These are phyloP conservation scores for Hericium coralloides DNA, from an alignment of 768 basidiomycete species.

Conservation along the genomic window DNA sequence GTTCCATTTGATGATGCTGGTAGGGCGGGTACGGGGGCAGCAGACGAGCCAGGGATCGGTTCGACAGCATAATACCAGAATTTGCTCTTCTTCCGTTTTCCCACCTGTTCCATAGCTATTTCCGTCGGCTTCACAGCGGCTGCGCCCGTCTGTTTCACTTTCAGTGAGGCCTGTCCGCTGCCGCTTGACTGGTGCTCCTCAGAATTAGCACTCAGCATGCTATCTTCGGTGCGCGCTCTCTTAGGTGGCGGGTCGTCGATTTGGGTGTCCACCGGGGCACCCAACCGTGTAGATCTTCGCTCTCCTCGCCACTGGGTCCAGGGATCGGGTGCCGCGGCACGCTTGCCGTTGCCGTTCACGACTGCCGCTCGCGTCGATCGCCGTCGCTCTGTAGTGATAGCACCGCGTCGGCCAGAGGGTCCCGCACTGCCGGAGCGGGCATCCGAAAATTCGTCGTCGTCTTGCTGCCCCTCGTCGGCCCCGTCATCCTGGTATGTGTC, in stretches of 20 bases:
- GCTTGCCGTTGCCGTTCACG: constrained; percentile 39
- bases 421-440: constrained; percentile 16
- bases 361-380: constrained; percentile 33
- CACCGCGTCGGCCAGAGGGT: constrained; percentile 8
- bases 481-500: constrained; percentile 8
- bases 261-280: constrained; percentile 41
- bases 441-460: constrained; percentile 33
- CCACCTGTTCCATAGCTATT: constrained; percentile 63
- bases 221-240: constrained; percentile 73
- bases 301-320: constrained; percentile 64
- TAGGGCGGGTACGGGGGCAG: neutral
- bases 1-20: neutral
- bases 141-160: constrained; percentile 46
- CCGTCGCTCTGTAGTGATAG: constrained; percentile 21
- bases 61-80: constrained; percentile 89
- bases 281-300: constrained; percentile 60
- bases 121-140: constrained; percentile 66
- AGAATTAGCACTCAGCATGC: constrained; percentile 29
- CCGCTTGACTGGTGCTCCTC: constrained; percentile 19
- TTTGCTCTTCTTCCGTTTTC: constrained; percentile 78
- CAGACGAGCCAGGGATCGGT: constrained; percentile 32
- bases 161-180: constrained; percentile 22
- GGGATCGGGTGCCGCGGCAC: constrained; percentile 38
- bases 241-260: constrained; percentile 48
- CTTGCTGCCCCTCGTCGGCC: constrained; percentile 41